These are phyloP conservation scores for Hypoxylon sp. DNA, from an alignment of 2,329 filamentous ascomycete genomes.

Conservation along the genomic window DNA sequence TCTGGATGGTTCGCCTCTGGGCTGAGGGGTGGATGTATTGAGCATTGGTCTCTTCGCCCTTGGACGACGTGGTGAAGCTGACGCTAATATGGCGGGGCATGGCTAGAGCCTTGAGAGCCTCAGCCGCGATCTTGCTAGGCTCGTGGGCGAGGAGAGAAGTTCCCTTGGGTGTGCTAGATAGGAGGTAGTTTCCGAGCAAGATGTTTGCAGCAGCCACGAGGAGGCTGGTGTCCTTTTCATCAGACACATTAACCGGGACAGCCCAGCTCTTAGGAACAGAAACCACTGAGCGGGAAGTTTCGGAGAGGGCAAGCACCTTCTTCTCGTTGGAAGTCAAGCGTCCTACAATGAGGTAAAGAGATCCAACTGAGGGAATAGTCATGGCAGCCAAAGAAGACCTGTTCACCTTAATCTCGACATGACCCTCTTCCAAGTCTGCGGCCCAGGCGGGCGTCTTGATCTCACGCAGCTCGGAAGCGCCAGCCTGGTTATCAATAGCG, in stretches of 20 bases:
- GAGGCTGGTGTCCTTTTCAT: constrained; percentile 24
- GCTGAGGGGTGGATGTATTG: constrained; percentile 21
- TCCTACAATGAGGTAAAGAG: constrained; percentile 27
- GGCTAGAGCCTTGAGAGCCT: constrained; percentile 13
- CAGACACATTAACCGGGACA: constrained; percentile 21
- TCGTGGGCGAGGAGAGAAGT: constrained; percentile 35
- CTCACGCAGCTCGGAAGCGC: constrained; percentile 17
- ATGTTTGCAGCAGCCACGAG: constrained; percentile 26
- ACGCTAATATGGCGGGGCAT: constrained; percentile 6
- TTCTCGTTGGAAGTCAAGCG: constrained; percentile 11
- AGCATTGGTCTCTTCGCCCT: constrained; percentile 7
- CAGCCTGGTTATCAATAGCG: constrained; percentile 8
- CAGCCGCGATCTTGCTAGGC: constrained; percentile 12
- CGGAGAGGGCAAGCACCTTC: constrained; percentile 30
- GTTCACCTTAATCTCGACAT: constrained; percentile 25
- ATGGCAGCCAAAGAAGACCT: constrained; percentile 26
- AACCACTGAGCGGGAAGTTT: constrained; percentile 31
- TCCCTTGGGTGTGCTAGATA: constrained; percentile 20
- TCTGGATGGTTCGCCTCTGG: constrained; percentile 14
- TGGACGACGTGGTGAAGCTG: constrained; percentile 17
- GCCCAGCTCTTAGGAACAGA: constrained; percentile 25
- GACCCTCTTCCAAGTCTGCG: background rate
- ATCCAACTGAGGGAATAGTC: constrained; percentile 21
- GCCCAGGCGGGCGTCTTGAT: constrained; percentile 18
- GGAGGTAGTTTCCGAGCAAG: constrained; percentile 25